These are phyloP conservation scores for Penicillium salamii DNA, from an alignment of 495 filamentous ascomycete genomes.

Conservation along the genomic window DNA sequence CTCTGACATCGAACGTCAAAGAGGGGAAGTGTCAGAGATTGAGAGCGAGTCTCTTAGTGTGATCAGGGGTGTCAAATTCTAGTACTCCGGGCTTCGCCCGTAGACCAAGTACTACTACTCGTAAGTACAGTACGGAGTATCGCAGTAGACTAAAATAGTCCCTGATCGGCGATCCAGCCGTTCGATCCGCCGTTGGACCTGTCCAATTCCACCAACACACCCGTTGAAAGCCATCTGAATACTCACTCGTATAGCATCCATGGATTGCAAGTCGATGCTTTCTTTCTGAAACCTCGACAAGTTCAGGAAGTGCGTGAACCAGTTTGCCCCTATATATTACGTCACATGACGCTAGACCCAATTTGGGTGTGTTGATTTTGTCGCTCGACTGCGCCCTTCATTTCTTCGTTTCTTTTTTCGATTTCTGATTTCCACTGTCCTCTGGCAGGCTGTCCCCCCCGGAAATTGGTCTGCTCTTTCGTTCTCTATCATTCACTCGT, in stretches of 20 bases:
- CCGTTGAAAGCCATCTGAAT: no score
- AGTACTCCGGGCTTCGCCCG: no score
- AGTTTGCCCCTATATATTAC: constrained; percentile 13
- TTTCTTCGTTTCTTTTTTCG: no score
- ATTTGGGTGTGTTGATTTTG: constrained; percentile 30
- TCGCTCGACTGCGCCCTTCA: constrained; percentile 20
- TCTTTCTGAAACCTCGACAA: constrained; percentile 14
- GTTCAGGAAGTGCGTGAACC: not conserved
- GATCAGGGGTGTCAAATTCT: no score
- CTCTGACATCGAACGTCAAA: no score
- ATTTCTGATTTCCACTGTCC: constrained; percentile 27
- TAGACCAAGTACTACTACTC: no score
- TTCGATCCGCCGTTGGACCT: constrained; percentile 7
- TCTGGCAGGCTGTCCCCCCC: constrained; percentile 22
- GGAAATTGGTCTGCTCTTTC: constrained; percentile 1
- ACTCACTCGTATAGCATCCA: no score
- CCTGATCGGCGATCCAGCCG: constrained; percentile 15
- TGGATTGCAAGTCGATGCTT: no score
- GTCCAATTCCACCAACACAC: not conserved
- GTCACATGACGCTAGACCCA: constrained; percentile 27
- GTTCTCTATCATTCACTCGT: constrained; percentile 6
- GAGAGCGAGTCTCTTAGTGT: no score
- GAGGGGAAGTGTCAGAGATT: no score
- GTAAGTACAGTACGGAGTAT: not conserved
- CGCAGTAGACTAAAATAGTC: not conserved